phyloP scores from a whole-genome alignment of 345 rosid genomes.

The Moricandia moricandioides region DNA sequence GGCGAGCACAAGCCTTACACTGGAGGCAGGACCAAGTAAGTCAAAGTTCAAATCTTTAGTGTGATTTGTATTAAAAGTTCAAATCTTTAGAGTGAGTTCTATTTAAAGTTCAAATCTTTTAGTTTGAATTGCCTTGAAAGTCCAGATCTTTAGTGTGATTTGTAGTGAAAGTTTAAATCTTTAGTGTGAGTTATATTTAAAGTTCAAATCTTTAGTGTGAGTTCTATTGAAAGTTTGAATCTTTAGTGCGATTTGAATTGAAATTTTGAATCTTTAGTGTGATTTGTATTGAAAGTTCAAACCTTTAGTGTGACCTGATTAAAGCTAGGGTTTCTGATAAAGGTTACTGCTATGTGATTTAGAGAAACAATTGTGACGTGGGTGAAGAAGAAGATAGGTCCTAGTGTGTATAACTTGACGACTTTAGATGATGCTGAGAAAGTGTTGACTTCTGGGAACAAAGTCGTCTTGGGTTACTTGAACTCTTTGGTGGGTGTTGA shows the following conservation, averaged over 20 bases:
- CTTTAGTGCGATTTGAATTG: background rate
- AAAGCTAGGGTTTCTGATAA: background rate
- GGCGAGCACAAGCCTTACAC: constrained; percentile 78
- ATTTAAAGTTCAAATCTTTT: background rate
- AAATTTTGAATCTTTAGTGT: background rate
- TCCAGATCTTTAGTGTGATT: background rate
- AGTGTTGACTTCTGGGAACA: constrained; percentile 67
- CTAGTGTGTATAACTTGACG: constrained; percentile 73
- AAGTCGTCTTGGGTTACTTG: constrained; percentile 80
- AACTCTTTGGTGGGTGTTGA: constrained; percentile 86
- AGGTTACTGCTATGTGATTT: constrained; percentile 1
- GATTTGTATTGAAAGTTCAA: background rate
- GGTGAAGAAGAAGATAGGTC: constrained; percentile 96
- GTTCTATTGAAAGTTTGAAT: background rate
- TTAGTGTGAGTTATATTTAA: too few relatives aligned
- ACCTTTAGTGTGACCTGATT: background rate
- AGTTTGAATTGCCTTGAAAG: too few relatives aligned
- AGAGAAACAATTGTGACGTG: constrained; percentile 90
- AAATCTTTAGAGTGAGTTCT: too few relatives aligned
- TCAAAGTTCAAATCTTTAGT: background rate
- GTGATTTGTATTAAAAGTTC: background rate
- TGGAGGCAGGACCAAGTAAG: constrained; percentile 88
- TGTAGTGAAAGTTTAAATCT: too few relatives aligned
- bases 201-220: background rate
- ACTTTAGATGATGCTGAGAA: constrained; percentile 84